Evolutionary conservation across 2,329 filamentous ascomycete species (phyloP).

Genomic region (Gaeumannomyces sp.): DNA sequence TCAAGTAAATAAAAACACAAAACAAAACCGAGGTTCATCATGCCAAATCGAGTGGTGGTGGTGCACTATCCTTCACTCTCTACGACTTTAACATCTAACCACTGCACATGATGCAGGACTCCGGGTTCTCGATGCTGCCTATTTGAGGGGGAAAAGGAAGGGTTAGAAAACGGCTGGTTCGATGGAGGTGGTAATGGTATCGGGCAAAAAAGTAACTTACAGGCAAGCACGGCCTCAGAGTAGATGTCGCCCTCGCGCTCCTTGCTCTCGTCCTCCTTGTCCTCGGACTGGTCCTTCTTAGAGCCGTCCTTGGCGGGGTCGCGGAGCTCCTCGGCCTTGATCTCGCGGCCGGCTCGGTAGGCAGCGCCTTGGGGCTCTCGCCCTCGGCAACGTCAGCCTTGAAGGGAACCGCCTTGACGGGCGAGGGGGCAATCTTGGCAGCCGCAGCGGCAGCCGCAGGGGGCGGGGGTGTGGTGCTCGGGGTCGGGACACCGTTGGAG

Average conservation of each 20-base stretch:
- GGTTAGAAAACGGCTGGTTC: background rate
- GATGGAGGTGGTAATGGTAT: background rate
- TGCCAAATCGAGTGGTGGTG: background rate
- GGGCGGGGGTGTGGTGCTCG: constrained; percentile 60
- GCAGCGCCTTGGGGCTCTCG: constrained; percentile 71
- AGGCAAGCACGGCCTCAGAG: constrained; percentile 82
- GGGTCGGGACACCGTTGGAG: constrained; percentile 63
- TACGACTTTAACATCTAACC: constrained; percentile 50
- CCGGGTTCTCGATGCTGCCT: constrained; percentile 95
- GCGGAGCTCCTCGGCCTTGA: constrained; percentile 60
- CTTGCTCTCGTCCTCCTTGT: constrained; percentile 62
- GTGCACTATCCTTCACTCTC: background rate
- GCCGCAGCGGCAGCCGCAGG: constrained; percentile 27
- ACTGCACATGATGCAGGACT: constrained; percentile 95
- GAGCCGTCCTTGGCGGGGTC: constrained; percentile 41
- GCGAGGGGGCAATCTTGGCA: constrained; percentile 44
- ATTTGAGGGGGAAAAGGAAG: constrained; percentile 11
- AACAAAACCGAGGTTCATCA: background rate
- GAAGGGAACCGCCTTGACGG: constrained; percentile 60
- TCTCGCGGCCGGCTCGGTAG: constrained; percentile 60
- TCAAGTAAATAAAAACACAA: constrained; percentile 1
- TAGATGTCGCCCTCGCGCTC: constrained; percentile 89
- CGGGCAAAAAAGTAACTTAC: constrained; percentile 46
- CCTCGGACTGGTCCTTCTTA: constrained; percentile 62
- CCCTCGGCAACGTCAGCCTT: constrained; percentile 72